A percentile compares a stretch with the other conserved stretches of the same genome.
Conservation (phyloP, 2,329 filamentous ascomycete genomes). For the Xylariales sp. region DNA sequence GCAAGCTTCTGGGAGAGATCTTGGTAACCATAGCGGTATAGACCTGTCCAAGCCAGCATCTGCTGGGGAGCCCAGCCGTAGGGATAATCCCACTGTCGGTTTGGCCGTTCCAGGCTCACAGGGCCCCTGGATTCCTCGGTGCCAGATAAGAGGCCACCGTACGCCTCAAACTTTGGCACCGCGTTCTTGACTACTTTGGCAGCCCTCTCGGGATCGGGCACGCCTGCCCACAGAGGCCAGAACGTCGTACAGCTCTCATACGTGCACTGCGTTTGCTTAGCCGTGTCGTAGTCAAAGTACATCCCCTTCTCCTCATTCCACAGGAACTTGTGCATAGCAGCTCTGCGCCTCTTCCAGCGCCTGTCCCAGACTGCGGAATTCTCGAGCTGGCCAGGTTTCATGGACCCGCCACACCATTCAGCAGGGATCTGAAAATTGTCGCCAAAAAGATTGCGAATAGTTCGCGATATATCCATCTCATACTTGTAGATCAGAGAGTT, state of each 20-base stretch:
- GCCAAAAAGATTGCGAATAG: conserved; percentile 78
- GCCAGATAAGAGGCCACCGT: conserved; percentile 83
- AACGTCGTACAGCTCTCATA: conserved; percentile 94
- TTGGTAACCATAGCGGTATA: conserved; percentile 86
- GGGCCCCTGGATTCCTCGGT: conserved; percentile 83
- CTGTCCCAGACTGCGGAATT: conserved; percentile 88
- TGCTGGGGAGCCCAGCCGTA: conserved; percentile 99
- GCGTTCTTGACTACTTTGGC: conserved; percentile 74
- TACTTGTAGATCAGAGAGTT: conserved; percentile 97
- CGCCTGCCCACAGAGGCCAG: conserved; percentile 95
- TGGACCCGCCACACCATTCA: conserved; percentile 71
- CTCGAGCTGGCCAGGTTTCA: conserved; percentile 66
- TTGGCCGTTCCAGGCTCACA: conserved; percentile 77
- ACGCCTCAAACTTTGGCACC: conserved; percentile 81
- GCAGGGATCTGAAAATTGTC: conserved; percentile 78
- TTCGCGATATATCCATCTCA: conserved; percentile 85
- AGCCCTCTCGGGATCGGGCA: conserved; percentile 83
- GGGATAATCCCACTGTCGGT: conserved; percentile 97
- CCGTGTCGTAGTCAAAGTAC: conserved; percentile 97
- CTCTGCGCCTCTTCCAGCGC: conserved; percentile 76
- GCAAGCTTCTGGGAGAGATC: conserved; percentile 85
- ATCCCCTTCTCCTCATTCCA: conserved; percentile 92
- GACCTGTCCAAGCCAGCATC: conserved; percentile 93
- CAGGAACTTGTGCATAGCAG: conserved; percentile 84
- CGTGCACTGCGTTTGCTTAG: conserved; percentile 69